Conservation (phyloP, 805 yeast genomes). For the Citeromyces matritensis region DNA sequence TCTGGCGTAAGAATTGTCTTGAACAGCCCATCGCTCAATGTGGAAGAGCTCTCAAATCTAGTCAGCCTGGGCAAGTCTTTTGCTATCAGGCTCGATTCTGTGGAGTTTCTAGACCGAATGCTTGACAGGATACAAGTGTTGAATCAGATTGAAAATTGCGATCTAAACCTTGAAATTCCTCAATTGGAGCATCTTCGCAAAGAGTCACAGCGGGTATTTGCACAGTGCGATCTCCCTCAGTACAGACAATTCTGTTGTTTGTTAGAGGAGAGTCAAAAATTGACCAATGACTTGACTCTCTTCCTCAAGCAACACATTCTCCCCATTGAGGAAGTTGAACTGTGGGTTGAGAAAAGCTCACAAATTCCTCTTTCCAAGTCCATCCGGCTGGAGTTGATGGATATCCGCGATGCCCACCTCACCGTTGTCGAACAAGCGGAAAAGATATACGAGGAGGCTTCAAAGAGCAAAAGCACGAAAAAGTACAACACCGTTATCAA, state of each 20-base stretch:
- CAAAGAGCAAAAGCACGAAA: no score
- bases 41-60: slow-evolving; percentile 34
- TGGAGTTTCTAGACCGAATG: slow-evolving; percentile 21
- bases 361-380: no score
- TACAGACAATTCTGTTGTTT: slow-evolving; percentile 1
- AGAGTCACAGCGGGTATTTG: slow-evolving; percentile 7
- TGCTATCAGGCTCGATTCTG: slow-evolving; percentile 38
- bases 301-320: neutral
- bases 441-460: no score
- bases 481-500: no score
- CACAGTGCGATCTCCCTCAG: slow-evolving; percentile 9
- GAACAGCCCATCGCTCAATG: slow-evolving; percentile 10
- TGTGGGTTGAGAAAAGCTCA: no score
- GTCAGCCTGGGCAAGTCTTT: slow-evolving; percentile 44
- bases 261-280: neutral
- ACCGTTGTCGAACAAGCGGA: no score
- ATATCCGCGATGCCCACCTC: no score
- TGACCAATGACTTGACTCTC: neutral
- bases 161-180: neutral
- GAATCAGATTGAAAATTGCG: slow-evolving; percentile 16
- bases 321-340: no score
- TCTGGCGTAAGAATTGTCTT: slow-evolving; percentile 25
- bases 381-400: no score
- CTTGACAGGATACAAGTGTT: slow-evolving; percentile 11
- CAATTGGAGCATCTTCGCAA: slow-evolving; percentile 1